phyloP scores from a whole-genome alignment of 73 alveolate species.

The Halteria grandinella region DNA sequence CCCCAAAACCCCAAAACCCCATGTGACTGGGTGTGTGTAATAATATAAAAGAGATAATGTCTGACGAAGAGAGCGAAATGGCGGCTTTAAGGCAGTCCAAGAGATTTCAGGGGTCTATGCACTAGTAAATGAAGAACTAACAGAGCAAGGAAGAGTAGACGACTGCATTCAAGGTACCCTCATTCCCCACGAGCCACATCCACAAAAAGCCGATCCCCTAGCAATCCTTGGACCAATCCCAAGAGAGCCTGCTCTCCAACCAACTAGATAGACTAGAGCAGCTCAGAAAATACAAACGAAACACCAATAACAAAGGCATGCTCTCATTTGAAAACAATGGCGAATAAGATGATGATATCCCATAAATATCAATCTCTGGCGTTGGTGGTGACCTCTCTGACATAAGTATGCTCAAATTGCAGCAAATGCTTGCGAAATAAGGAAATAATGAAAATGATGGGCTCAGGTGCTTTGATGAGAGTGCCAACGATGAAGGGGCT shows the following conservation, averaged over 20 bases:
- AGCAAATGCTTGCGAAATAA: neutral
- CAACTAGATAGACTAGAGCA: slow-evolving; percentile 2
- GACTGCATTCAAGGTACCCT: slow-evolving; percentile 20
- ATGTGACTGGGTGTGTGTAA: neutral
- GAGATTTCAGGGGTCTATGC: neutral
- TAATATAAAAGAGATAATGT: slow-evolving; percentile 17
- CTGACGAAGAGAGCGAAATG: slow-evolving; percentile 54
- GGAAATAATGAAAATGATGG: neutral
- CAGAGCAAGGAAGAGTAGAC: neutral
- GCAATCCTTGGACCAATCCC: neutral
- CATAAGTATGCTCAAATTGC: neutral
- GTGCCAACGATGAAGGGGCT: slow-evolving; percentile 12
- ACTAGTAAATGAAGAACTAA: neutral
- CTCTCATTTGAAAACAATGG: neutral
- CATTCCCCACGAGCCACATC: too few species aligned
- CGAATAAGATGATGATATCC: slow-evolving; percentile 2
- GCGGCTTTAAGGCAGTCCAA: slow-evolving; percentile 36
- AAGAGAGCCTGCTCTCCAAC: slow-evolving; percentile 10
- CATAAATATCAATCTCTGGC: too few species aligned
- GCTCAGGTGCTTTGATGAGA: slow-evolving; percentile 11
- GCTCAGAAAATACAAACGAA: slow-evolving; percentile 7
- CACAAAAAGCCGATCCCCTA: neutral
- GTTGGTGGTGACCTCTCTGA: slow-evolving; percentile 21
- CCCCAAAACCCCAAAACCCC: slow-evolving; percentile 29
- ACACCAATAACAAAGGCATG: neutral